Conservation (phyloP, 1,284 basidiomycete genomes). For the Phaffia rhodozyma region DNA sequence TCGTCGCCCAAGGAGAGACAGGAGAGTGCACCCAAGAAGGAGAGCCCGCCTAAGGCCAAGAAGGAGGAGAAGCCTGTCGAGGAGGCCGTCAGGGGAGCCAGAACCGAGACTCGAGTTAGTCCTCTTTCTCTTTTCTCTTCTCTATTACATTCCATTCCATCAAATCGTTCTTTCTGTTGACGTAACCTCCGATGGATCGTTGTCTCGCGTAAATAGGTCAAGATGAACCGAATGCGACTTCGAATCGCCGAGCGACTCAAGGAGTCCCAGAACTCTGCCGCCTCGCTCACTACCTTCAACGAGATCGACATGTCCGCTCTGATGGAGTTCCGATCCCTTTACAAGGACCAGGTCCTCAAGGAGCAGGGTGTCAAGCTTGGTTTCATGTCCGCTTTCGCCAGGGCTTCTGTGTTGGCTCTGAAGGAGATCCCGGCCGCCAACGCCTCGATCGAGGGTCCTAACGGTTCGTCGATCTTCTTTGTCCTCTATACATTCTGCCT, state of each 20-base stretch:
- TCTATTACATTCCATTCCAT: not conserved
- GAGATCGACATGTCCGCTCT: conserved; percentile 98
- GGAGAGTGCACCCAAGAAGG: conserved; percentile 41
- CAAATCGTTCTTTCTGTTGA: not conserved
- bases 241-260: conserved; percentile 96
- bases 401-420: conserved; percentile 72
- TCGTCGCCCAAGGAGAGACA: conserved; percentile 37
- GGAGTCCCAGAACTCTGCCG: conserved; percentile 94
- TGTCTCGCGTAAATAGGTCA: conserved; percentile 46
- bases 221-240: conserved; percentile 95
- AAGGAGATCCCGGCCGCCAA: conserved; percentile 91
- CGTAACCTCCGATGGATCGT: not conserved
- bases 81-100: conserved; percentile 31
- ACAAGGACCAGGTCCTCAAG: conserved; percentile 90
- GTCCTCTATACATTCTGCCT: not conserved
- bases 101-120: conserved; percentile 73
- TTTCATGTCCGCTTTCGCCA: conserved; percentile 96
- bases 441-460: conserved; percentile 67
- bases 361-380: conserved; percentile 92
- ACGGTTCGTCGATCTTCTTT: conserved; percentile 15
- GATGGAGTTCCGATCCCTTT: conserved; percentile 85
- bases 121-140: not conserved
- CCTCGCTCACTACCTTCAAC: conserved; percentile 96
- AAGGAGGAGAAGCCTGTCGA: conserved; percentile 38
- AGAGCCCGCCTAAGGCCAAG: conserved; percentile 39